Evolutionary conservation across 345 rosid species (phyloP).

Genomic region (Linum trigynum): DNA sequence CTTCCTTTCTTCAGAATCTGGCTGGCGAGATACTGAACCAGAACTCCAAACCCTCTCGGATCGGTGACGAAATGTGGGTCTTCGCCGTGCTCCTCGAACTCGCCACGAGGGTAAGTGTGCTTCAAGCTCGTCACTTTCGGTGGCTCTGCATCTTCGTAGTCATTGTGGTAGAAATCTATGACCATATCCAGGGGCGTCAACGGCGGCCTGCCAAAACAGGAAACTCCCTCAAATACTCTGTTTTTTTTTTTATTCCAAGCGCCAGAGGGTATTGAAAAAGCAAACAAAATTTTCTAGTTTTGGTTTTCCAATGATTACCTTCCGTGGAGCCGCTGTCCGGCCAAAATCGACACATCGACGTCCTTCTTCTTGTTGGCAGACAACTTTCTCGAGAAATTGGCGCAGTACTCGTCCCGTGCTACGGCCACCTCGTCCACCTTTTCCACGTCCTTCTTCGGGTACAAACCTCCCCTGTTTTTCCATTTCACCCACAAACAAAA

Average conservation of each 20-base stretch:
- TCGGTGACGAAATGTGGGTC: conserved; percentile 23
- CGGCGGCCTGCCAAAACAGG: conserved; percentile 12
- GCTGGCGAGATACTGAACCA: conserved; percentile 20
- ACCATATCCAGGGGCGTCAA: conserved; percentile 31
- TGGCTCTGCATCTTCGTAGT: conserved; percentile 28
- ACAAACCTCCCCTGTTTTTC: conserved; percentile 21
- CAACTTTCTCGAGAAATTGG: conserved; percentile 4
- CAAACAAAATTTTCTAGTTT: not conserved
- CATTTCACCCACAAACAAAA: not conserved
- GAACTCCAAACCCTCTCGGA: conserved; percentile 21
- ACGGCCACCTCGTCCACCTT: not conserved
- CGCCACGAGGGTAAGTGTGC: conserved; percentile 18
- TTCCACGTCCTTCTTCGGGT: conserved; percentile 11
- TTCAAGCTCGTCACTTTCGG: conserved; percentile 26
- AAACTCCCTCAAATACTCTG: not conserved
- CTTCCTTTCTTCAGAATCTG: conserved; percentile 9
- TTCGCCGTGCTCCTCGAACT: conserved; percentile 17
- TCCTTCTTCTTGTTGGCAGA: conserved; percentile 6
- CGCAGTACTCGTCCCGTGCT: conserved; percentile 13
- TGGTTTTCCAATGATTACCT: not conserved
- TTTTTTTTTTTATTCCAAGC: not conserved
- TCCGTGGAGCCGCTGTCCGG: conserved; percentile 14
- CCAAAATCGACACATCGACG: conserved; percentile 18
- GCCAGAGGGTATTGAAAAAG: not conserved
- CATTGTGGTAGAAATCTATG: conserved; percentile 25